Evolutionary conservation across 805 yeast genomes (phyloP).

Genomic region (Candida manassasensis): DNA sequence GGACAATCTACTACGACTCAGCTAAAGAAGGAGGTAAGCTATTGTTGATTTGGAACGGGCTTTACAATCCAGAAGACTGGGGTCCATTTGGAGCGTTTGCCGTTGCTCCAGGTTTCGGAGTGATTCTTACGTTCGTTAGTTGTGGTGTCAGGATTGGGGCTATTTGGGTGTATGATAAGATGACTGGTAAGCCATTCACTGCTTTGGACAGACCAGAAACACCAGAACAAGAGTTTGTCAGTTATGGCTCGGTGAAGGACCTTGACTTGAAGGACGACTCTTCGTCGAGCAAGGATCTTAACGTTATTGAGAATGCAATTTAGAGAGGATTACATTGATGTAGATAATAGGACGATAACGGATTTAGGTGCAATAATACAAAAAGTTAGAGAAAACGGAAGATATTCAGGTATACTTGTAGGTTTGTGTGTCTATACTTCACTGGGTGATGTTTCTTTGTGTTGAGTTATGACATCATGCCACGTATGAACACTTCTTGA

Average conservation of each 20-base stretch:
- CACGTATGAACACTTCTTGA: no score
- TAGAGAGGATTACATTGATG: no score
- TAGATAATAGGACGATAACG: no score
- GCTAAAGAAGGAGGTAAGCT: conserved; percentile 77
- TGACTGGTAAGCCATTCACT: conserved; percentile 37
- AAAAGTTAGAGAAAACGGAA: no score
- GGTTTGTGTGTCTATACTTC: no score
- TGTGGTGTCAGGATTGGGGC: conserved; percentile 45
- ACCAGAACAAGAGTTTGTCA: conserved; percentile 9
- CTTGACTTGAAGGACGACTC: not conserved
- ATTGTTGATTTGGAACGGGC: conserved; percentile 71
- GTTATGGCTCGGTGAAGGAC: conserved; percentile 7
- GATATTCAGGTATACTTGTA: no score
- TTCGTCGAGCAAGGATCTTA: not conserved
- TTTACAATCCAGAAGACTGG: conserved; percentile 78
- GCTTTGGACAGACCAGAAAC: conserved; percentile 39
- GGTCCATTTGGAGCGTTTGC: conserved; percentile 93
- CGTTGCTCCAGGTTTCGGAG: conserved; percentile 80
- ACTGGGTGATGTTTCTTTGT: no score
- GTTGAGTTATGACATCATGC: no score
- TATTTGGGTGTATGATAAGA: conserved; percentile 26
- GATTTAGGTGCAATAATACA: no score
- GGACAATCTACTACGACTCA: conserved; percentile 68
- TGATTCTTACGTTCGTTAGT: conserved; percentile 50
- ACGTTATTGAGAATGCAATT: not conserved